phyloP scores from a whole-genome alignment of 306 rosid species.

The Dalbergia cultrata region DNA sequence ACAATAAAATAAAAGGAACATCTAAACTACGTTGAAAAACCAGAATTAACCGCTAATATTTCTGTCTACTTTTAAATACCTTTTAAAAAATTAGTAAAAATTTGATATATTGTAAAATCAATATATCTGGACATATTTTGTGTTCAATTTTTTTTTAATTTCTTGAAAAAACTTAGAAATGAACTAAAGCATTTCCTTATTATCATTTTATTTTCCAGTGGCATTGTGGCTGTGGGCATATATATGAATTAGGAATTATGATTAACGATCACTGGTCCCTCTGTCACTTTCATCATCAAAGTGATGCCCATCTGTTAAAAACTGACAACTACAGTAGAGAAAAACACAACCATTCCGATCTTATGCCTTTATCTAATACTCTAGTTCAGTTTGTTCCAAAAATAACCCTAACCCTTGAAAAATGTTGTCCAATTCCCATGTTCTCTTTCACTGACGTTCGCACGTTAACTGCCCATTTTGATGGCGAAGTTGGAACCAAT shows the following conservation, averaged over 20 bases:
- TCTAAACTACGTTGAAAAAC: neutral
- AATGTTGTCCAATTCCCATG: conserved; percentile 18
- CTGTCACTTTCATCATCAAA: conserved; percentile 37
- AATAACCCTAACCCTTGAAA: too few species aligned
- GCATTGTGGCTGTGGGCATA: too few species aligned
- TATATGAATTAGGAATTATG: neutral
- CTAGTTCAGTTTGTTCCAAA: neutral
- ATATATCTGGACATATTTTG: too few species aligned
- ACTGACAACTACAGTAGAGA: neutral
- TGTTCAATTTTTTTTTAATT: too few species aligned
- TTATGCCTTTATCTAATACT: neutral
- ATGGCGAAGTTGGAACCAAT: conserved; percentile 26
- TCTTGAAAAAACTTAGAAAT: too few species aligned
- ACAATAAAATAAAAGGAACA: neutral
- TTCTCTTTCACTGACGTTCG: neutral
- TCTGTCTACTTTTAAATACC: too few species aligned
- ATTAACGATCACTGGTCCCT: conserved; percentile 39
- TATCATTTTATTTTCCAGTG: too few species aligned
- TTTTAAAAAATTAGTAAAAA: too few species aligned
- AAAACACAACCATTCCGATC: conserved; percentile 42
- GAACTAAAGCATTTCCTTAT: too few species aligned
- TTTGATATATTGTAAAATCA: too few species aligned
- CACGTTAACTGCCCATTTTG: conserved; percentile 29
- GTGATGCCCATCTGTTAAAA: conserved; percentile 31
- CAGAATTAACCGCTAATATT: neutral